Conservation (phyloP, 768 basidiomycete genomes). For the Auricularia sp. region DNA sequence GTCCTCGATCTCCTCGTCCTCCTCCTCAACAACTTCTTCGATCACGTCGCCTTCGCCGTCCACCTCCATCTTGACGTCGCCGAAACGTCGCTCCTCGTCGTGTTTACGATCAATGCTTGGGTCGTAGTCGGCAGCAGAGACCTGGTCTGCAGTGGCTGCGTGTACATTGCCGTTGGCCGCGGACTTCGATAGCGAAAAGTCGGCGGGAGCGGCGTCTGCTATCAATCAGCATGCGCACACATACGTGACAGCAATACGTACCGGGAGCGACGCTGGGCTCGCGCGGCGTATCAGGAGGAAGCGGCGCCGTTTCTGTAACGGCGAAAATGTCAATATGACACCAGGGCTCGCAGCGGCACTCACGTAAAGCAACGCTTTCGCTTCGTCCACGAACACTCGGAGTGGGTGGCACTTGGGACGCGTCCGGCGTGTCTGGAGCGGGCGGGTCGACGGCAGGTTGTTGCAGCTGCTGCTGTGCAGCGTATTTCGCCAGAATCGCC, state of each 20-base stretch:
- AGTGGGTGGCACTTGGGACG: conserved; percentile 34
- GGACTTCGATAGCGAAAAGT: conserved; percentile 62
- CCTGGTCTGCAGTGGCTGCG: conserved; percentile 48
- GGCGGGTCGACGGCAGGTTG: conserved; percentile 13
- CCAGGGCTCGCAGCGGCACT: conserved; percentile 5
- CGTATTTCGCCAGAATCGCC: conserved; percentile 73
- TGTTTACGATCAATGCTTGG: conserved; percentile 72
- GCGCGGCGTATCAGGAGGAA: conserved; percentile 31
- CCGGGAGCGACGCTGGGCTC: conserved; percentile 14
- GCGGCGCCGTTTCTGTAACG: conserved; percentile 49
- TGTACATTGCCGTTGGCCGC: conserved; percentile 37
- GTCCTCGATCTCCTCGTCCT: conserved; percentile 84
- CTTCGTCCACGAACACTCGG: conserved; percentile 14
- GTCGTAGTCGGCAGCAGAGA: conserved; percentile 92
- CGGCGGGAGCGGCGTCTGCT: conserved; percentile 5
- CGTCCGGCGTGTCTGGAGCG: conserved; percentile 43
- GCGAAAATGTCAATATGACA: conserved; percentile 18
- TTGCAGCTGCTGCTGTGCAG: conserved; percentile 17
- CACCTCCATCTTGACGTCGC: conserved; percentile 15
- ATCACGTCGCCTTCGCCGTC: background rate
- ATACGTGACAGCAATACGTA: too few relatives aligned
- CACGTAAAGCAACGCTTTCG: conserved; percentile 1
- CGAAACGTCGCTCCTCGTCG: conserved; percentile 66
- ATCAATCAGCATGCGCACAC: too few relatives aligned
- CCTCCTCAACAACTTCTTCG: conserved; percentile 25